phyloP scores from a whole-genome alignment of 2,329 filamentous ascomycete genomes.

The Scolecobasidium constrictum region DNA sequence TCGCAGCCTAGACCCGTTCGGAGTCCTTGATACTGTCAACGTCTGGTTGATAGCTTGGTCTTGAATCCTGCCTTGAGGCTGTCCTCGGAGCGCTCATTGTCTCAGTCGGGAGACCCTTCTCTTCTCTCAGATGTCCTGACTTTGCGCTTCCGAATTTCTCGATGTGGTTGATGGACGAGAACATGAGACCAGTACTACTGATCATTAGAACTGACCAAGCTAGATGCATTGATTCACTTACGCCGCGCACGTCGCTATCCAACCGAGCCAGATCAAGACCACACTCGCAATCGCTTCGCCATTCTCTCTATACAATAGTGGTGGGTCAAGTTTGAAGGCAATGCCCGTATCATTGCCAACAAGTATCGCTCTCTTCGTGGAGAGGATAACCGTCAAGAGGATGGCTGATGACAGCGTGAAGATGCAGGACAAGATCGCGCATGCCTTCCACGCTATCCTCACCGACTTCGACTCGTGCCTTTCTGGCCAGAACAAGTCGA shows the following conservation, averaged over 20 bases:
- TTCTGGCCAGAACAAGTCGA: constrained; percentile 51
- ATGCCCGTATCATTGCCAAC: constrained; percentile 19
- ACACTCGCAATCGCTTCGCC: constrained; percentile 38
- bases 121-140: neutral
- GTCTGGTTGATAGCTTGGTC: no score
- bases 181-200: neutral
- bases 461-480: constrained; percentile 38
- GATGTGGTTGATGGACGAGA: neutral
- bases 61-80: no score
- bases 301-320: constrained; percentile 37
- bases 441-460: constrained; percentile 43
- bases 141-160: neutral
- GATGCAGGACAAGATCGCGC: constrained; percentile 36
- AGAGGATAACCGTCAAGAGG: constrained; percentile 40
- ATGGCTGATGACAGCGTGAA: constrained; percentile 38
- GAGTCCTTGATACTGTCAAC: no score
- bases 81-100: no score
- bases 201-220: no score
- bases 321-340: constrained; percentile 26
- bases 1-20: no score
- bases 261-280: constrained; percentile 43
- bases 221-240: no score
- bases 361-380: constrained; percentile 35
- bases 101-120: no score
- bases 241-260: constrained; percentile 37